phyloP scores from a whole-genome alignment of 257 asterid species.

The Solanum paucissectum region DNA sequence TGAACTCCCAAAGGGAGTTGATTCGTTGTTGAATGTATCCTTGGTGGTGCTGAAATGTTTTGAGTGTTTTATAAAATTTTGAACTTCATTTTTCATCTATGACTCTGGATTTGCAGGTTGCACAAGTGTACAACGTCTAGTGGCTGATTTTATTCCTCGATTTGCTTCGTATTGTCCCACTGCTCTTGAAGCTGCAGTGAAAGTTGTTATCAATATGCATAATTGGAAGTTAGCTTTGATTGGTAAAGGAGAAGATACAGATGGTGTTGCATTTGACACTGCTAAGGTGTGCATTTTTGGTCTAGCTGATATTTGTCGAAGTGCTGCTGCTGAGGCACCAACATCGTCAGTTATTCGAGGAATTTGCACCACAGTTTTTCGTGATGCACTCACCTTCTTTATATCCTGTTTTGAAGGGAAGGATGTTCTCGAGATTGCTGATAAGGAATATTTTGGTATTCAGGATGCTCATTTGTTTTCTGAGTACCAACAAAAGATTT shows the following conservation, averaged over 20 bases:
- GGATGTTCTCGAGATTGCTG: slow-evolving; percentile 58
- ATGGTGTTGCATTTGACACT: slow-evolving; percentile 69
- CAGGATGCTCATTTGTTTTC: slow-evolving; percentile 30
- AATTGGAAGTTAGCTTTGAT: slow-evolving; percentile 41
- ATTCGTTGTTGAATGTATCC: neutral
- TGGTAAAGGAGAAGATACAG: slow-evolving; percentile 53
- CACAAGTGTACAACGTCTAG: slow-evolving; percentile 54
- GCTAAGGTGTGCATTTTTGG: slow-evolving; percentile 74
- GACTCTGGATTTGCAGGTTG: slow-evolving; percentile 44
- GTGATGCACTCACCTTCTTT: slow-evolving; percentile 44
- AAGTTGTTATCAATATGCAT: slow-evolving; percentile 50
- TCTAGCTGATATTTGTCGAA: slow-evolving; percentile 54
- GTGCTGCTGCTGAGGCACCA: slow-evolving; percentile 47
- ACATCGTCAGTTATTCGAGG: slow-evolving; percentile 49
- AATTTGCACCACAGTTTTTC: slow-evolving; percentile 59
- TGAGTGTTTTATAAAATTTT: neutral
- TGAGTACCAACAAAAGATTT: slow-evolving; percentile 36
- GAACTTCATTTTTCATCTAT: neutral
- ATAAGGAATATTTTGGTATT: slow-evolving; percentile 42
- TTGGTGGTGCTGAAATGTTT: neutral
- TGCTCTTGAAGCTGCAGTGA: slow-evolving; percentile 79
- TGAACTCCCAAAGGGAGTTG: neutral
- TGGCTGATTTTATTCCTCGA: slow-evolving; percentile 63
- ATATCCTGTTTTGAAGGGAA: slow-evolving; percentile 60
- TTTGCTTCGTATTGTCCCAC: slow-evolving; percentile 65